Conservation (phyloP, 768 basidiomycete genomes). For the Cystobasidium tubakii region DNA sequence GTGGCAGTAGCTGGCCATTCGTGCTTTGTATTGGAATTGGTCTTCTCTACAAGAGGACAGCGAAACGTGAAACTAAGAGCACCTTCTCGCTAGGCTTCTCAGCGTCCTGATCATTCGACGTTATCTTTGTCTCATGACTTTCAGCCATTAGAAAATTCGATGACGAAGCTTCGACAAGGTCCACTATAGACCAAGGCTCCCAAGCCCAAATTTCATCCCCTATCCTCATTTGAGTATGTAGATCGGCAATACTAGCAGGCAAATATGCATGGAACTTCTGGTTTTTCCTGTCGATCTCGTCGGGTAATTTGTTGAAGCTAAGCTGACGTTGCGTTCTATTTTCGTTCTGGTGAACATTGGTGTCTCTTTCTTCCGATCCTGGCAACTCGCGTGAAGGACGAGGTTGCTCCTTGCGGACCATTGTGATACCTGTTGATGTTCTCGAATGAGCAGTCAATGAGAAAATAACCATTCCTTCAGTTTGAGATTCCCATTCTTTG, state of each 20-base stretch:
- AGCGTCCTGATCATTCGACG: not conserved
- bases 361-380: not conserved
- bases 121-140: too few relatives aligned
- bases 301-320: not conserved
- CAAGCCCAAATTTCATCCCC: conserved; percentile 19
- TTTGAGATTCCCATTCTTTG: conserved; percentile 8
- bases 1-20: too few relatives aligned
- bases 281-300: not conserved
- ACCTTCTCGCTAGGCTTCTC: not conserved
- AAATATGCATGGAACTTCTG: not conserved
- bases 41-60: not conserved
- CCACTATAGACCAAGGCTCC: conserved; percentile 19
- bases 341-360: not conserved
- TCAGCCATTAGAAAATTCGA: too few relatives aligned
- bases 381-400: not conserved
- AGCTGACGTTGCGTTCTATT: not conserved
- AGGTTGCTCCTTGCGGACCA: conserved; percentile 5
- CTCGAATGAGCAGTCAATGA: conserved; percentile 6
- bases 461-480: conserved; percentile 25
- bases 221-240: conserved; percentile 16
- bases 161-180: not conserved
- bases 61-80: conserved; percentile 8
- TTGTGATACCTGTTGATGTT: conserved; percentile 1
- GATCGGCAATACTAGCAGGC: conserved; percentile 17
- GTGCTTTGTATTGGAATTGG: too few relatives aligned